A percentile compares a stretch with the other conserved stretches of the same genome.
phyloP scores from a whole-genome alignment of 78 protist genomes.

The Creolimax fragrantissima region DNA sequence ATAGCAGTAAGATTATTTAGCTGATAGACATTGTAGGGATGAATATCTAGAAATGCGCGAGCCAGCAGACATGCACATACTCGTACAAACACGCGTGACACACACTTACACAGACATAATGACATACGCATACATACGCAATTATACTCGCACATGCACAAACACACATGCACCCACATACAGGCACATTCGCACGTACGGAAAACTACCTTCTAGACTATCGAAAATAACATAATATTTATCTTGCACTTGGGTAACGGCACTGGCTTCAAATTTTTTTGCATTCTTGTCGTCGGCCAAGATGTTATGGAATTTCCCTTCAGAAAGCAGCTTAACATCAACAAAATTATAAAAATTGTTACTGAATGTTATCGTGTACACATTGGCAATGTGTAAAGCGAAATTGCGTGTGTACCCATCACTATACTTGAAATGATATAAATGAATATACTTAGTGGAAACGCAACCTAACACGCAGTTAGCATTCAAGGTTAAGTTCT shows the following conservation, averaged over 20 bases:
- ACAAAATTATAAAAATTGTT: neutral
- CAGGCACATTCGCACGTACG: neutral
- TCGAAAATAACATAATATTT: neutral
- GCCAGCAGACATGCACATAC: too few relatives aligned
- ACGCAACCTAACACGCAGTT: neutral
- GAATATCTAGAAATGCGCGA: too few relatives aligned
- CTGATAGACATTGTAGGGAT: too few relatives aligned
- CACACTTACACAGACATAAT: too few relatives aligned
- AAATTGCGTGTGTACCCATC: neutral
- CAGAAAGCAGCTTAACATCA: neutral
- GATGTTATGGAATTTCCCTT: neutral
- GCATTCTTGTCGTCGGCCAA: neutral
- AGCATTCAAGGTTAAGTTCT: neutral
- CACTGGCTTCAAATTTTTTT: neutral
- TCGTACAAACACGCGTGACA: too few relatives aligned
- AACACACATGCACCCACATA: neutral
- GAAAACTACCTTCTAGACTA: neutral
- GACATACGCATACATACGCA: too few relatives aligned
- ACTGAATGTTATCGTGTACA: too few relatives aligned
- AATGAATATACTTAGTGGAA: neutral
- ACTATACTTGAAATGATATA: neutral
- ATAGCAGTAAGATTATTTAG: too few relatives aligned
- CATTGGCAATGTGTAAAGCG: neutral
- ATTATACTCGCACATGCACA: too few relatives aligned
- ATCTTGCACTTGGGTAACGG: neutral